Evolutionary conservation across 257 asterid genomes (phyloP), one percentile per base, ranked within the genome.

Genomic region (Nyctanthes arbortristis): DNA sequence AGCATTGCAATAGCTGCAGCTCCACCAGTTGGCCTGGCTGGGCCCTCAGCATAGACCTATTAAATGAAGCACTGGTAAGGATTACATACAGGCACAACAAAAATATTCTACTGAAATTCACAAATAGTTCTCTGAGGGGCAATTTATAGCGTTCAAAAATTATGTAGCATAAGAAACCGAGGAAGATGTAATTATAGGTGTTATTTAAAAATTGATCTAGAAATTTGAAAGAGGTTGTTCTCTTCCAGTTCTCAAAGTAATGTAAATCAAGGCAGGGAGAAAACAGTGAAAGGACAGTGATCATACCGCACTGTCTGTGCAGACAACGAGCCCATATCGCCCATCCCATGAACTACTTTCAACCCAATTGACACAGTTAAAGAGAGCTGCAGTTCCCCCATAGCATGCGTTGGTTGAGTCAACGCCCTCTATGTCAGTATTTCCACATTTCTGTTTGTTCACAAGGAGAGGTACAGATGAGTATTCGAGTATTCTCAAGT

Each of bases 281-380:
- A 55, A 13, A 61, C 22, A 14, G 57, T n/a, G n/a, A n/a, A 71
- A 68, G 72, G 65, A 70, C 75, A 49, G 43, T 22, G 72, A 52
- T 63, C 84, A 61, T 84, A 94, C 99, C 87, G 99, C 98, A 71
- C 99, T 94, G 81, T 94, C 99, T 5, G 99, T 94, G 85, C 99
- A 94, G 80, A 94, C 96, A 74, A 91, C 99, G 36, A 94, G 95
- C 69, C 99, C 99, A 79, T 89, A 91, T 77, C 99, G 87, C 61
- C 99, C 99, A 80, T 91, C 99, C 99, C 99, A 91, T 20, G 99
- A 94, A 67, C 81, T 84, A 61, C 99, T 94, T 75, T 94, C 99
- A 63, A 89, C 98, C 99, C 98, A 94, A 69, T 94, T 94, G 70
- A 91, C 89, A 66, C 99, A 94, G 83, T 94, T 94, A 57, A 94